Base-by-base conservation (phyloP, 306 rosid genomes). In the Cicer yamashitae region DNA sequence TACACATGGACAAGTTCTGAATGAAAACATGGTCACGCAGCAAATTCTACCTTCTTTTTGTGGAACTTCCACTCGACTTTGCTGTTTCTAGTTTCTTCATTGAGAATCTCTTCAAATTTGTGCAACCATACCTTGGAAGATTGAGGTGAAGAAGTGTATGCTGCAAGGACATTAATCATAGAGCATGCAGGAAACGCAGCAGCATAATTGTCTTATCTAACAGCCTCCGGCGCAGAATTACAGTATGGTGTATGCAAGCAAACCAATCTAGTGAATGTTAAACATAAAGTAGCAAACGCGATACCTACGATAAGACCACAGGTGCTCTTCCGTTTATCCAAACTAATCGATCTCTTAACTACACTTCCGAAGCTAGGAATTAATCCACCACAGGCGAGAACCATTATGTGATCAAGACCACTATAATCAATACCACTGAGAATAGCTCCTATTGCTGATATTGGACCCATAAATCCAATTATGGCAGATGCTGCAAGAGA, bases 211-310 rank as follows among this genome's bases (percentile, higher is more conserved):
- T 40, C 76, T 88, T 83, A 96, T 83, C 93, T 84, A 57, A 96
- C 99, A 38, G 99, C 98, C 63, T 96, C 99, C 1, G 98, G 99
- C 9, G 99, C 99, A 47, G 98, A 96, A 81, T 96, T 96, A 88
- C 99, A 96, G 83, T 96, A 96, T 74, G 99, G 99, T 10, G 99
- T 96, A 79, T 96, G 99, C 86, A 92, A 83, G 86, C 98, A 96
- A 68, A 96, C 99, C 89, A 96, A 82, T 83, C 93, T 96, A 51
- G 97, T 92, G 90, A 91, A 90, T 59, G 96, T 92, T 71, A 90
- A 84, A 70, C 99, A 96, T 25, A 90, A 60, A 51, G 88, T 84
- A 65, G 99, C 93, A 62, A 90, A 84, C 34, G 70, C 87, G 59
- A 87, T 43, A 12, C 99, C 99, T 44, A 92, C 66, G 56, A 82